Conservation (phyloP, 352 stramenopile genomes). For the Albugo laibachii region DNA sequence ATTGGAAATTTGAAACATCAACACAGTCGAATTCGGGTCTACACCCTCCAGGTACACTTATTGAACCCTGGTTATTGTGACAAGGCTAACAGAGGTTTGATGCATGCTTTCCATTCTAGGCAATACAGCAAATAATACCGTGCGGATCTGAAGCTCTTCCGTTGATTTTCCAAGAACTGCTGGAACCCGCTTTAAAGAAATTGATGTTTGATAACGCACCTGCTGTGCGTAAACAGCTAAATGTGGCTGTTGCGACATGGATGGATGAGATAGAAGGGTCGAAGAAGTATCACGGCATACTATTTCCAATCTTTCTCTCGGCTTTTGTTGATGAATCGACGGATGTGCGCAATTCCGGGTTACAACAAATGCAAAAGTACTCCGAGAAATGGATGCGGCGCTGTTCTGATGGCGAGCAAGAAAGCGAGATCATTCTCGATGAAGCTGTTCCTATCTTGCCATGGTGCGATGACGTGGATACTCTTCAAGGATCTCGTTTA, state of each 20-base stretch:
- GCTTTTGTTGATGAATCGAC: slow-evolving; percentile 47
- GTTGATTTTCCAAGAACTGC: slow-evolving; percentile 56
- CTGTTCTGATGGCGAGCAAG: slow-evolving; percentile 1
- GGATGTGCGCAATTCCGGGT: slow-evolving; percentile 23
- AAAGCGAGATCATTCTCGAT: no score
- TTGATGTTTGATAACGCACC: slow-evolving; percentile 46
- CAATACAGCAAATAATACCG: slow-evolving; percentile 41
- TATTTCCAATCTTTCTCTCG: slow-evolving; percentile 50
- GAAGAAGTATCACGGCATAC: slow-evolving; percentile 29
- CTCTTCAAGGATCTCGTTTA: no score
- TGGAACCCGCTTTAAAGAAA: slow-evolving; percentile 42
- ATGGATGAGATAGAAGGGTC: slow-evolving; percentile 27
- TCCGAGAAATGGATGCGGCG: slow-evolving; percentile 19
- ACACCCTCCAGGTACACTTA: slow-evolving; percentile 26
- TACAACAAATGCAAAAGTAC: slow-evolving; percentile 25
- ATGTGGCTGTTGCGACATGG: slow-evolving; percentile 34
- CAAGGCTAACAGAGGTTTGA: not conserved
- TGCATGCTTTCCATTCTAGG: slow-evolving; percentile 6
- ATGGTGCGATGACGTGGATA: no score
- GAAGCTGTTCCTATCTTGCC: no score
- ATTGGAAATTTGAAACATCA: slow-evolving; percentile 57
- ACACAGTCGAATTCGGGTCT: slow-evolving; percentile 60
- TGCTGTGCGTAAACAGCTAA: slow-evolving; percentile 50
- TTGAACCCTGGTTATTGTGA: not conserved
- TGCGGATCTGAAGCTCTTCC: slow-evolving; percentile 40